These are phyloP conservation scores for Microdochium trichocladiopsis DNA, from an alignment of 2,329 filamentous ascomycete species.

Conservation along the genomic window DNA sequence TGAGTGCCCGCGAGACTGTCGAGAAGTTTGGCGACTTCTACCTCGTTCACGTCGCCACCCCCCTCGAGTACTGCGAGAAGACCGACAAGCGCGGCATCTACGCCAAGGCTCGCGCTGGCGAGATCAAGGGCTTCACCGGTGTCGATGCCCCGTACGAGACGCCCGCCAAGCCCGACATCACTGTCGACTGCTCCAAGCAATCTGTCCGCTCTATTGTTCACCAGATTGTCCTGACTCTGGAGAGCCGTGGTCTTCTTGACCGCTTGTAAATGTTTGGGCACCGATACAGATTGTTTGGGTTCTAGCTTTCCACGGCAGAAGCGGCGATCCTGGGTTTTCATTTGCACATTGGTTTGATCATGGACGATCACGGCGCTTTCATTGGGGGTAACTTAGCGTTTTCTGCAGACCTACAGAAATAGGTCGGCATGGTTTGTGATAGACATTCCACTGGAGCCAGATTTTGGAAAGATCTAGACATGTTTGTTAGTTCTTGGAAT, in stretches of 20 bases:
- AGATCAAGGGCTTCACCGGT: conserved; percentile 97
- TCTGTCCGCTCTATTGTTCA: conserved; percentile 90
- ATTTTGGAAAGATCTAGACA: neutral
- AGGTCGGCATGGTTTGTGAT: neutral
- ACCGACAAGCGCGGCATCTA: conserved; percentile 93
- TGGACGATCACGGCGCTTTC: neutral
- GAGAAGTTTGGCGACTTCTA: conserved; percentile 89
- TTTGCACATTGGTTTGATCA: neutral
- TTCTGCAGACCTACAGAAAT: neutral
- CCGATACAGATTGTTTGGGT: neutral
- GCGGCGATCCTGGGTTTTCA: neutral
- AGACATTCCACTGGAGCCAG: neutral
- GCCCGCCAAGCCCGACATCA: conserved; percentile 73
- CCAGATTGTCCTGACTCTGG: conserved; percentile 89
- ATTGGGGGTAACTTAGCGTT: neutral
- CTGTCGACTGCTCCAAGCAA: conserved; percentile 79
- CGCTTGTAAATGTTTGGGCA: conserved; percentile 30
- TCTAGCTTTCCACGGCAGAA: neutral
- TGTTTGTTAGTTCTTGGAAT: neutral
- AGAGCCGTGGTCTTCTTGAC: conserved; percentile 84
- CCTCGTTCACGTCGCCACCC: conserved; percentile 89
- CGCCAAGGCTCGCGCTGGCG: conserved; percentile 70
- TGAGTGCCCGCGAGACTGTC: conserved; percentile 74
- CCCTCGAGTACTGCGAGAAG: conserved; percentile 88
- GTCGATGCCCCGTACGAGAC: conserved; percentile 95